A percentile compares a stretch with the other conserved stretches of the same genome.
Evolutionary conservation across 2,329 filamentous ascomycete species (phyloP).

Genomic region (Nothopassalora personata): DNA sequence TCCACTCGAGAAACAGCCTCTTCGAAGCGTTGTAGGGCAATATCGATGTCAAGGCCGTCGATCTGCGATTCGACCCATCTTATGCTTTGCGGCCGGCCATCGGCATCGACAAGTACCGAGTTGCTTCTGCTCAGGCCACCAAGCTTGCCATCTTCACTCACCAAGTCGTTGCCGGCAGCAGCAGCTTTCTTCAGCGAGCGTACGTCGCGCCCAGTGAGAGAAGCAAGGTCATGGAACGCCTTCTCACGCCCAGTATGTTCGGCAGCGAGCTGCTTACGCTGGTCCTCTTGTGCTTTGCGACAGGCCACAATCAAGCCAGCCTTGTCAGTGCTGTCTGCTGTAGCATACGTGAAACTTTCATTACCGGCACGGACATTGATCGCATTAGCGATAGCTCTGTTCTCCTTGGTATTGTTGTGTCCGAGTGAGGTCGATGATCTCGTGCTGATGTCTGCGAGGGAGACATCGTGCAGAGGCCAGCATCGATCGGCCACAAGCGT

Average conservation of each 20-base stretch:
- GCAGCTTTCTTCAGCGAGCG: conserved; percentile 55
- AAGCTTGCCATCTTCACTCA: conserved; percentile 13
- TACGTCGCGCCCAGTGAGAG: conserved; percentile 29
- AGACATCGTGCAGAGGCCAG: conserved; percentile 88
- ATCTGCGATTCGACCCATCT: conserved; percentile 94
- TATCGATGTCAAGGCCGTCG: conserved; percentile 92
- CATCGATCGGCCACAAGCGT: conserved; percentile 92
- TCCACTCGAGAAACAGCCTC: conserved; percentile 78
- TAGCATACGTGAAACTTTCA: conserved; percentile 91
- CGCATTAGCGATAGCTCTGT: conserved; percentile 63
- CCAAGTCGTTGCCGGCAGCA: conserved; percentile 42
- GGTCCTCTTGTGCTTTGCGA: conserved; percentile 84
- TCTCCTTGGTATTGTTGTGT: conserved; percentile 39
- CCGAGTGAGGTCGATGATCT: conserved; percentile 19
- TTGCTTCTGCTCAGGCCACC: conserved; percentile 26
- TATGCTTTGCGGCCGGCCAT: conserved; percentile 92
- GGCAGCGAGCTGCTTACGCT: conserved; percentile 76
- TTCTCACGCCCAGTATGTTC: conserved; percentile 85
- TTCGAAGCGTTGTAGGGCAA: conserved; percentile 85
- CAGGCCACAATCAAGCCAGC: conserved; percentile 77
- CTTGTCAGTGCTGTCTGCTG: conserved; percentile 69
- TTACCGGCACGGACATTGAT: conserved; percentile 85
- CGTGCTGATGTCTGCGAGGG: conserved; percentile 77
- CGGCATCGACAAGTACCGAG: conserved; percentile 80
- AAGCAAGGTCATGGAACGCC: conserved; percentile 31